A percentile compares a stretch with the other conserved stretches of the same genome.
Conservation (phyloP, 192 early-diverging fungal genomes). For the Coemansia sp. region DNA sequence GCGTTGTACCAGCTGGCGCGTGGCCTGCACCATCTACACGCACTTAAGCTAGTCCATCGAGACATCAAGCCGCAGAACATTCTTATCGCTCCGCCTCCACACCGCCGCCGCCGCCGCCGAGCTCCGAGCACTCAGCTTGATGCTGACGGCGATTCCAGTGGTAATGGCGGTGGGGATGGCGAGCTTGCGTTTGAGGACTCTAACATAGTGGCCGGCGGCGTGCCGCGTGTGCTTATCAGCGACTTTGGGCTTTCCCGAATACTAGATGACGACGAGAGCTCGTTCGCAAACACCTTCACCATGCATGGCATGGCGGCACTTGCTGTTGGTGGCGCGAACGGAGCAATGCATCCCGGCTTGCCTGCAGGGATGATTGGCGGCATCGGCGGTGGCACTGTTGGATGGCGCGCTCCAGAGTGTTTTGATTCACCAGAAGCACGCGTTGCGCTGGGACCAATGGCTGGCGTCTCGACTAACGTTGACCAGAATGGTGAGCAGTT, state of each 20-base stretch:
- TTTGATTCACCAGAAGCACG: constrained; percentile 56
- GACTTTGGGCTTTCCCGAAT: constrained; percentile 98
- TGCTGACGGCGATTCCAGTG: background rate
- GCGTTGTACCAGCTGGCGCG: constrained; percentile 82
- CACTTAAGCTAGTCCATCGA: constrained; percentile 94
- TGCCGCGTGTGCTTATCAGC: constrained; percentile 81
- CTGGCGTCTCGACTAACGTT: background rate
- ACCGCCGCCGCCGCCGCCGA: constrained; percentile 34
- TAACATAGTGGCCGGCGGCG: constrained; percentile 32
- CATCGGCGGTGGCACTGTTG: constrained; percentile 80
- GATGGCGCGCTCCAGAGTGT: constrained; percentile 96
- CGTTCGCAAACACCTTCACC: constrained; percentile 88
- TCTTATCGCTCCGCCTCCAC: constrained; percentile 69
- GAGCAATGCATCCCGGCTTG: constrained; percentile 17
- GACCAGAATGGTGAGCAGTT: constrained; percentile 11
- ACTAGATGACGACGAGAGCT: constrained; percentile 89
- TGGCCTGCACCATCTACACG: constrained; percentile 87
- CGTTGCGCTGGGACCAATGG: background rate
- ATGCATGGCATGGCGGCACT: constrained; percentile 49
- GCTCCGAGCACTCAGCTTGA: constrained; percentile 3
- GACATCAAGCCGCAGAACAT: constrained; percentile 99
- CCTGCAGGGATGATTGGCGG: constrained; percentile 50
- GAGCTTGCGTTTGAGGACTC: constrained; percentile 22
- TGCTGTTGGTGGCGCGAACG: constrained; percentile 4
- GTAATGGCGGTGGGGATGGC: background rate